Evolutionary conservation across 1,284 basidiomycete species (phyloP).

Genomic region (Vanrija humicola): DNA sequence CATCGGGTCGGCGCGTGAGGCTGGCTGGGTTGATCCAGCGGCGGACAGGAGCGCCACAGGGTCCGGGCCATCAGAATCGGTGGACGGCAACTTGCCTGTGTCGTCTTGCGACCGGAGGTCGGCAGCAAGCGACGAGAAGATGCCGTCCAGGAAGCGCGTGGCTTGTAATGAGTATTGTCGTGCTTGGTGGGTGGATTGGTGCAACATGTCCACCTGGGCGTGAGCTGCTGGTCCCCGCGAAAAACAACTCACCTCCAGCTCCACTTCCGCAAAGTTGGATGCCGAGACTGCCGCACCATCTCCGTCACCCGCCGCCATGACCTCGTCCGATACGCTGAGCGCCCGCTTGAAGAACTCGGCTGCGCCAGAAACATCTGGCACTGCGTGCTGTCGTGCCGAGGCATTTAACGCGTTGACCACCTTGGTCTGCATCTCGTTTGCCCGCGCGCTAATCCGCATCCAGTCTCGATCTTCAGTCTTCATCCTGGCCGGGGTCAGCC

Average conservation of each 20-base stretch:
- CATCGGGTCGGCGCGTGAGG: slow-evolving; percentile 32
- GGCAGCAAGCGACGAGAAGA: slow-evolving; percentile 43
- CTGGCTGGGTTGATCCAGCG: slow-evolving; percentile 5
- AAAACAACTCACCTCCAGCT: slow-evolving; percentile 29
- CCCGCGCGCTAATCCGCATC: slow-evolving; percentile 29
- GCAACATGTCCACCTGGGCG: slow-evolving; percentile 37
- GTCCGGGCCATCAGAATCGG: slow-evolving; percentile 25
- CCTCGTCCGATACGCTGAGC: slow-evolving; percentile 30
- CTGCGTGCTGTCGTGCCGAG: background rate
- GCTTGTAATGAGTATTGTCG: slow-evolving; percentile 44
- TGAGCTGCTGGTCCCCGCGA: too few species aligned
- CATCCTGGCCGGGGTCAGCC: slow-evolving; percentile 22
- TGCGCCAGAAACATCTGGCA: slow-evolving; percentile 26
- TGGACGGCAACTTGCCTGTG: slow-evolving; percentile 11
- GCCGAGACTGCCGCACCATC: slow-evolving; percentile 15
- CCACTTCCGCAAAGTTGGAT: slow-evolving; percentile 43
- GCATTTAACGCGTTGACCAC: slow-evolving; percentile 2
- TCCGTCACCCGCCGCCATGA: slow-evolving; percentile 28
- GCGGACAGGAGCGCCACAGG: slow-evolving; percentile 23
- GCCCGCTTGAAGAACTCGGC: slow-evolving; percentile 34
- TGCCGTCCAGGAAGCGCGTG: slow-evolving; percentile 45
- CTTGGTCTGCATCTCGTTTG: slow-evolving; percentile 22
- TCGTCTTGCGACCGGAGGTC: slow-evolving; percentile 39
- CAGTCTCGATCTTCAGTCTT: slow-evolving; percentile 45
- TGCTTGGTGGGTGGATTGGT: slow-evolving; percentile 41